phyloP scores from a whole-genome alignment of 257 asterid species.

The Lycium ferocissimum region DNA sequence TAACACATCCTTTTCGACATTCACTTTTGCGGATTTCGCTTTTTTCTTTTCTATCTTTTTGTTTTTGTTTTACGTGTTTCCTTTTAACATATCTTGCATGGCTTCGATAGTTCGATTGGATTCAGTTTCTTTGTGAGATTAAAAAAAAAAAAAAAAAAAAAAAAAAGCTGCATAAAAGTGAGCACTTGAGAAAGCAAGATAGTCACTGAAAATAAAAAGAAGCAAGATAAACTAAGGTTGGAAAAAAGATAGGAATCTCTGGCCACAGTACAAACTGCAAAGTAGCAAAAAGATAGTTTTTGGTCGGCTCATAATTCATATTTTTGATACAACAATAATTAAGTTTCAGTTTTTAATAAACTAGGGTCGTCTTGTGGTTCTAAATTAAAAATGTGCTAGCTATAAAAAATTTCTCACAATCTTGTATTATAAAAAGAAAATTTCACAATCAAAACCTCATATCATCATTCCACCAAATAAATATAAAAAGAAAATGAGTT shows the following conservation, averaged over 20 bases:
- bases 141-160: neutral
- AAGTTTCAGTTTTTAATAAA: too few relatives aligned
- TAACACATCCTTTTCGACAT: neutral
- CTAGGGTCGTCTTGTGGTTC: too few relatives aligned
- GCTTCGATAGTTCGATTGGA: neutral
- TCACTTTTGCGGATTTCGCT: neutral
- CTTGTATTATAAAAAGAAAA: too few relatives aligned
- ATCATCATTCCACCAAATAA: too few relatives aligned
- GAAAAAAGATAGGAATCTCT: constrained; percentile 10
- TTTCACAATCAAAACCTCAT: too few relatives aligned
- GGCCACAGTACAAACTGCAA: neutral
- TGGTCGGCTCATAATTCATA: neutral
- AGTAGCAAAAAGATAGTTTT: neutral
- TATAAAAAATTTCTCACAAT: too few relatives aligned
- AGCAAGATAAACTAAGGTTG: neutral
- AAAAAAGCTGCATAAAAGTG: constrained; percentile 9
- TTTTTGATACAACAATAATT: neutral
- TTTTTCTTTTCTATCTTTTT: neutral
- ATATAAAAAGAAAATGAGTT: neutral
- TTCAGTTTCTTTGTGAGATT: neutral
- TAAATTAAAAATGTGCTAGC: too few relatives aligned
- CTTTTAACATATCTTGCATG: constrained; percentile 8
- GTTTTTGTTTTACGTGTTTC: constrained; percentile 17
- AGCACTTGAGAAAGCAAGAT: constrained; percentile 16
- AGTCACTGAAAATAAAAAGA: neutral